phyloP scores from a whole-genome alignment of 2,329 filamentous ascomycete species.

The Exophiala sideris region DNA sequence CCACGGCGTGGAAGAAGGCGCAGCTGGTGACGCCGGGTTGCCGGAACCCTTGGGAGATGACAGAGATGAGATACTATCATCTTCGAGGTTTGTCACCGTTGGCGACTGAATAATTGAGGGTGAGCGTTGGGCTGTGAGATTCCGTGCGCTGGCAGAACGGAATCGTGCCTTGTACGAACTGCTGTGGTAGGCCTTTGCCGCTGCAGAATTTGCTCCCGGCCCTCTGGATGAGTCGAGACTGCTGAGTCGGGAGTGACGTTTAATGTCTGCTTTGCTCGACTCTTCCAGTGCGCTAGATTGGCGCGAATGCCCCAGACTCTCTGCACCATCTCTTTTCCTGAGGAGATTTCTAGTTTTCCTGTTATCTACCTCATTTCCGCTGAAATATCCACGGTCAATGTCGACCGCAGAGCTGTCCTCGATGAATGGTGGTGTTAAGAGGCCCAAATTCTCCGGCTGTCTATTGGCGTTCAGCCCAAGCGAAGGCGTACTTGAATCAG shows the following conservation, averaged over 20 bases:
- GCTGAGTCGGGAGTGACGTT: constrained; percentile 72
- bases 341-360: constrained; percentile 70
- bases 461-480: constrained; percentile 24
- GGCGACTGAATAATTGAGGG: constrained; percentile 46
- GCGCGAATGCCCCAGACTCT: constrained; percentile 54
- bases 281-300: constrained; percentile 77
- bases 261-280: constrained; percentile 63
- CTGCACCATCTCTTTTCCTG: constrained; percentile 62
- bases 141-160: constrained; percentile 60
- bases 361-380: constrained; percentile 77
- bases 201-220: constrained; percentile 52
- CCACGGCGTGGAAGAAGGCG: constrained; percentile 45
- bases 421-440: constrained; percentile 31
- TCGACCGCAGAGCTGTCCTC: constrained; percentile 49
- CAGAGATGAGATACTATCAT: constrained; percentile 30
- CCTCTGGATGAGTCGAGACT: constrained; percentile 68
- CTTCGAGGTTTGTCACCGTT: constrained; percentile 56
- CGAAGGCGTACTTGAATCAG: constrained; percentile 28
- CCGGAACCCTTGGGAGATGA: constrained; percentile 47
- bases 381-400: constrained; percentile 87
- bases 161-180: constrained; percentile 49
- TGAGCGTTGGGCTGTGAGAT: constrained; percentile 38
- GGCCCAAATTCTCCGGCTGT: constrained; percentile 26
- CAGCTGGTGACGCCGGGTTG: constrained; percentile 52
- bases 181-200: constrained; percentile 67